phyloP scores from a whole-genome alignment of 371 early-diverging fungal genomes.

The Batkoa obscura region DNA sequence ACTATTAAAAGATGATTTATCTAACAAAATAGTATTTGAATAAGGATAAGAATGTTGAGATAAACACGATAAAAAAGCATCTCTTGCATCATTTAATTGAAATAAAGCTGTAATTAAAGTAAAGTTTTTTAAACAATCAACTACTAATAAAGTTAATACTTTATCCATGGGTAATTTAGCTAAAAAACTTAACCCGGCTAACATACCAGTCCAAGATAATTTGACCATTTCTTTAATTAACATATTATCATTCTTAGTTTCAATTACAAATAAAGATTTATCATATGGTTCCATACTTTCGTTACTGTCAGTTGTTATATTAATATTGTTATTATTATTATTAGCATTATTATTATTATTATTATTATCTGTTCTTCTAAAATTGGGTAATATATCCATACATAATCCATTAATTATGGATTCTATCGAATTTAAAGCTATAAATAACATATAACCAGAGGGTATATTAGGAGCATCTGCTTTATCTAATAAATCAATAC shows the following conservation, averaged over 20 bases:
- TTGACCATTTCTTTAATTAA: conserved; percentile 37
- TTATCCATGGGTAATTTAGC: conserved; percentile 64
- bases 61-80: conserved; percentile 65
- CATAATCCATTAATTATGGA: conserved; percentile 44
- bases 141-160: conserved; percentile 48
- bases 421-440: conserved; percentile 46
- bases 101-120: conserved; percentile 71
- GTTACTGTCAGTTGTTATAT: background rate
- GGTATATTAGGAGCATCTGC: conserved; percentile 73
- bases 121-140: conserved; percentile 55
- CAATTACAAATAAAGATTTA: no score
- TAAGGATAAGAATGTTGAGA: conserved; percentile 57
- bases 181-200: conserved; percentile 59
- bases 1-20: background rate
- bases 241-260: conserved; percentile 13
- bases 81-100: conserved; percentile 52
- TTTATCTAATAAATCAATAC: conserved; percentile 83
- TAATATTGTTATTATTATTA: no score
- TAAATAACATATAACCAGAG: conserved; percentile 64
- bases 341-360: conserved; percentile 5
- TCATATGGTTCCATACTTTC: background rate
- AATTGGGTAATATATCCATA: conserved; percentile 5
- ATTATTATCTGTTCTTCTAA: background rate
- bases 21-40: conserved; percentile 9
- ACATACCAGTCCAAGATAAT: conserved; percentile 62